Base-by-base conservation (phyloP, 2,329 filamentous ascomycete species). In the Chalaropsis thielavioides region DNA sequence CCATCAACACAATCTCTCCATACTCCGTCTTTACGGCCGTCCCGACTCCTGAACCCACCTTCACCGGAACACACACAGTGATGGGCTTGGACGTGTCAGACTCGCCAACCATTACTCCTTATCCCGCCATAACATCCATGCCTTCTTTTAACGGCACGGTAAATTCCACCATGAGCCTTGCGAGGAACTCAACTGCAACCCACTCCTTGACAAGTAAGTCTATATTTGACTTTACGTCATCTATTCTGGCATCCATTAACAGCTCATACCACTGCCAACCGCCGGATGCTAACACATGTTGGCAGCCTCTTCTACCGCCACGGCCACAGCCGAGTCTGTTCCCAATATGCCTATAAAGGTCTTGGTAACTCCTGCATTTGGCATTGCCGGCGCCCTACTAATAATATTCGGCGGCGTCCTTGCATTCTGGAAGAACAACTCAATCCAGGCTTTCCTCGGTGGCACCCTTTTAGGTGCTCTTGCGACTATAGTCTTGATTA, bases 371-470 rank as follows among this genome's bases (percentile, higher is more conserved):
- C 91, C 92, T 2, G 90, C 86, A 49, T 85, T 90, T 75, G 89
- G 85, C 2, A 82, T 96, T 61, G 86, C 85, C 41, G 92, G 92
- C 27, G 82, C 86, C 22, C 78, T 96, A 61, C 78, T 97, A 67
- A 79, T 97, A 54, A 72, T 85, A 3, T 83, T 85, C 8, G 92
- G 92, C n/a, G 71, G 81, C 8, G 77, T 83, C 6, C 87, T 94
- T 72, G 81, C 83, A 7, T 75, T 96, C 22, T 81, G 95, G 69
- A 92, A 90, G 74, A 90, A 90, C 71, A 81, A 82, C 73, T 86
- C 83, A 83, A 80, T 92, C 13, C 87, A 94, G 72, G 85, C 88
- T 17, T 95, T 88, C 73, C 81, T 95, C 66, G 94, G 91, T 15
- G 83, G 87, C 0, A 88, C 84, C 4, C 92, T 88, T 70, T 77